Percentiles rank a stretch among this genome's conserved stretches.
These are phyloP conservation scores for Aspergillus clavatus DNA, from an alignment of 2,329 filamentous ascomycete species.

Conservation along the genomic window DNA sequence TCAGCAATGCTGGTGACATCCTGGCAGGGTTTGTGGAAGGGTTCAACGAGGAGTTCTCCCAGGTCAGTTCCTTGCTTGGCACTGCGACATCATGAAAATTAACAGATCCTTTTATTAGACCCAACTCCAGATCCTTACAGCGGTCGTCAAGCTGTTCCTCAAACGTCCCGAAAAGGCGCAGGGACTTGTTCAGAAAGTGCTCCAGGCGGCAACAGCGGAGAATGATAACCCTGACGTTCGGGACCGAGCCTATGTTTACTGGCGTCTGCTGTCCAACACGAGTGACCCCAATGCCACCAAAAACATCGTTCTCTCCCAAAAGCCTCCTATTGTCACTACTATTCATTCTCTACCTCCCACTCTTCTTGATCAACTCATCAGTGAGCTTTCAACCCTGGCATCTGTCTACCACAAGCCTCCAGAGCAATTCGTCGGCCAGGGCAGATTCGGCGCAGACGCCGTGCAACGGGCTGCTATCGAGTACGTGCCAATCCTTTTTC, in stretches of 20 bases:
- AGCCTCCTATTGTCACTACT: conserved; percentile 89
- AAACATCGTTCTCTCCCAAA: conserved; percentile 88
- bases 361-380: conserved; percentile 83
- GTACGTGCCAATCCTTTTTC: conserved; percentile 38
- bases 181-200: conserved; percentile 84
- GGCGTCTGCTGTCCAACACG: conserved; percentile 76
- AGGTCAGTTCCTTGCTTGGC: conserved; percentile 53
- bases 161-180: conserved; percentile 94
- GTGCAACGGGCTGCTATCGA: conserved; percentile 95
- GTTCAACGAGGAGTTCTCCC: conserved; percentile 94
- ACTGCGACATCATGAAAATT: background rate
- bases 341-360: conserved; percentile 81
- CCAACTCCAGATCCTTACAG: conserved; percentile 95
- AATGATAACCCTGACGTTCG: conserved; percentile 97
- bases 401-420: conserved; percentile 98
- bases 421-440: conserved; percentile 95
- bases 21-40: conserved; percentile 84
- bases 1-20: conserved; percentile 96
- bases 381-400: conserved; percentile 86
- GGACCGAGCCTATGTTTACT: conserved; percentile 96
- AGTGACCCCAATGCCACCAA: conserved; percentile 88
- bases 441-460: conserved; percentile 86
- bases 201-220: conserved; percentile 86
- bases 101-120: conserved; percentile 53
- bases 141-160: conserved; percentile 93